Evolutionary conservation across 1,139 yeast genomes (phyloP).

Genomic region (Lodderomyces beijingensis): DNA sequence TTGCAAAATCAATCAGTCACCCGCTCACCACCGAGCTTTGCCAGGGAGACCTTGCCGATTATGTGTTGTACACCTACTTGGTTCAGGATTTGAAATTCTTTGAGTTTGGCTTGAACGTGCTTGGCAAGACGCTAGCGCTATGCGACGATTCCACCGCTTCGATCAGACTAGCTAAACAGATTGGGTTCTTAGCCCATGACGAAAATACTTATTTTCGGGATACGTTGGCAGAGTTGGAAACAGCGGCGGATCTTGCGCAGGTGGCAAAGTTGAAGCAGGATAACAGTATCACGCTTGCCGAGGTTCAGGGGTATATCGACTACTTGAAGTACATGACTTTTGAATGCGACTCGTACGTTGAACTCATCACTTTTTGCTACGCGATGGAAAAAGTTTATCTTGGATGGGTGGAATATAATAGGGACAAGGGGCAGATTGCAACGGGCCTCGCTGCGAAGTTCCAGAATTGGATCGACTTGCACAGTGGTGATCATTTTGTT

Average conservation of each 20-base stretch:
- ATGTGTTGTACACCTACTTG: constrained; percentile 39
- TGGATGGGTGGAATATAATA: constrained; percentile 44
- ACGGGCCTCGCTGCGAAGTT: constrained; percentile 37
- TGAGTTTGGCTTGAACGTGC: constrained; percentile 36
- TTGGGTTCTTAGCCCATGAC: constrained; percentile 45
- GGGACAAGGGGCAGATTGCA: constrained; percentile 17
- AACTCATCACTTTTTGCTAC: constrained; percentile 42
- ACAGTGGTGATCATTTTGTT: constrained; percentile 43
- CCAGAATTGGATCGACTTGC: constrained; percentile 49
- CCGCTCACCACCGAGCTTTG: constrained; percentile 44
- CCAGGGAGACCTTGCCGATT: constrained; percentile 40
- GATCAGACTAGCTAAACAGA: constrained; percentile 42
- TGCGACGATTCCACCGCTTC: constrained; percentile 38
- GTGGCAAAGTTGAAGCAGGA: constrained; percentile 13
- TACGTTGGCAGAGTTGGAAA: constrained; percentile 27
- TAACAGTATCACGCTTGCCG: constrained; percentile 22
- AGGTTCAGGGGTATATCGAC: constrained; percentile 36
- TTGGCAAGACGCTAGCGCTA: constrained; percentile 41
- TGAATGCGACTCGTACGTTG: constrained; percentile 32
- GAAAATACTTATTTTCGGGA: constrained; percentile 46
- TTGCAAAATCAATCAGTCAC: constrained; percentile 33
- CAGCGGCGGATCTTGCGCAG: constrained; percentile 10
- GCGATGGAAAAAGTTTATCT: constrained; percentile 50
- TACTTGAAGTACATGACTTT: constrained; percentile 27
- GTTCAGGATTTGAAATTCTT: constrained; percentile 49